Evolutionary conservation across 1,284 basidiomycete species (phyloP).

Genomic region (Trametes versicolor): DNA sequence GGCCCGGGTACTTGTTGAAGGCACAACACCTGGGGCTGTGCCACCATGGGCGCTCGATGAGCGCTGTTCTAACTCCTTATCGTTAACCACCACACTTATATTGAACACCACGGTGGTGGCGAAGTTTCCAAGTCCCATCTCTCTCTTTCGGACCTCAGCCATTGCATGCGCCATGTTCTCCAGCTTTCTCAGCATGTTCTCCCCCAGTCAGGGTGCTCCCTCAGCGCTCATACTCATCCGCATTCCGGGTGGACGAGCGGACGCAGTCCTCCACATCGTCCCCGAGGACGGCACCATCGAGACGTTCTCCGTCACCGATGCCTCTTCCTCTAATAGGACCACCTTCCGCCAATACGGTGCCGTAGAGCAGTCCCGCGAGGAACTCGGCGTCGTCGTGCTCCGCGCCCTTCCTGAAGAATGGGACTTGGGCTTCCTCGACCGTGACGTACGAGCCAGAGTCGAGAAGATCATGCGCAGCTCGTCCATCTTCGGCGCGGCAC

Average conservation of each 20-base stretch:
- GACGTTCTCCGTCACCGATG: neutral
- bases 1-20: too few relatives aligned
- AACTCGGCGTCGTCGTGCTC: neutral
- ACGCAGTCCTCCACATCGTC: neutral
- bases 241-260: neutral
- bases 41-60: too few relatives aligned
- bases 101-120: too few relatives aligned
- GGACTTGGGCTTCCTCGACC: neutral
- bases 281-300: constrained; percentile 2
- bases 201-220: neutral
- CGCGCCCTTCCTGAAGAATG: neutral
- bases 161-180: neutral
- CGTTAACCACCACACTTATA: too few relatives aligned
- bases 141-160: neutral
- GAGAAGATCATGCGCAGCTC: neutral
- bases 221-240: neutral
- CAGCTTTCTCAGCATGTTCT: neutral
- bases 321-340: too few relatives aligned
- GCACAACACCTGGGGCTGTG: too few relatives aligned
- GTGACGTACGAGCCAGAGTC: neutral
- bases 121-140: too few relatives aligned
- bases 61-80: too few relatives aligned
- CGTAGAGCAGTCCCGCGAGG: neutral
- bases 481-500: neutral
- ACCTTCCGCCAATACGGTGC: neutral